These are phyloP conservation scores for Angophora floribunda DNA, from an alignment of 345 rosid genomes.

Conservation along the genomic window DNA sequence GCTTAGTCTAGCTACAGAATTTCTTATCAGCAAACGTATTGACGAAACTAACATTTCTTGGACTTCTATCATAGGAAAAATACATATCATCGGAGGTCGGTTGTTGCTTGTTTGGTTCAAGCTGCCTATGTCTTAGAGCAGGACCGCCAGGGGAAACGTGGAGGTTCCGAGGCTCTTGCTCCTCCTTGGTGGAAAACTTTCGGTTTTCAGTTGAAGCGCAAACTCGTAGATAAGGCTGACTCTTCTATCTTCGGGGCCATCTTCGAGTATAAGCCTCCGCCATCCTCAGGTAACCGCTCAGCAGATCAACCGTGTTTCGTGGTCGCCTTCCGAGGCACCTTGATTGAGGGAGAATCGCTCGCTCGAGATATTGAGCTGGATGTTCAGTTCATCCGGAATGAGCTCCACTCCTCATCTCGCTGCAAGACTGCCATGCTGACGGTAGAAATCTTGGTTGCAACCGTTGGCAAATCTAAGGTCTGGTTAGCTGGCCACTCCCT, in stretches of 20 bases:
- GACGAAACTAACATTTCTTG: not conserved
- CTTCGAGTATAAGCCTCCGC: slow-evolving; percentile 44
- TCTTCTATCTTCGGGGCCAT: slow-evolving; percentile 70
- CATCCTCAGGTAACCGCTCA: slow-evolving; percentile 10
- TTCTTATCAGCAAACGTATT: not conserved
- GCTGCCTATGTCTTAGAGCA: slow-evolving; percentile 64
- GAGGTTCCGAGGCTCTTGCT: slow-evolving; percentile 47
- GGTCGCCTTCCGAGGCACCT: slow-evolving; percentile 74
- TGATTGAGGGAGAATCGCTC: slow-evolving; percentile 42
- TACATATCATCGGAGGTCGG: slow-evolving; percentile 45
- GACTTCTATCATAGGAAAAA: slow-evolving; percentile 37
- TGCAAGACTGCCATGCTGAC: slow-evolving; percentile 67
- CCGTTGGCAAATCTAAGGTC: slow-evolving; percentile 43
- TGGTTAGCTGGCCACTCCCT: slow-evolving; percentile 95
- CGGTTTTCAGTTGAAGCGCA: slow-evolving; percentile 37
- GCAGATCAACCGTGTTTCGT: slow-evolving; percentile 39
- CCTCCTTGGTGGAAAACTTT: slow-evolving; percentile 85
- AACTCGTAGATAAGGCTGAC: slow-evolving; percentile 58
- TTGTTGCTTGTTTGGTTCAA: slow-evolving; percentile 73
- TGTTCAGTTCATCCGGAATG: slow-evolving; percentile 43
- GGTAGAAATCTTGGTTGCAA: slow-evolving; percentile 47
- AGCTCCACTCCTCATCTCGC: slow-evolving; percentile 57
- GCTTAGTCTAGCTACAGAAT: not conserved
- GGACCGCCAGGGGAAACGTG: slow-evolving; percentile 72
- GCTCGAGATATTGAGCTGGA: slow-evolving; percentile 55